phyloP scores from a whole-genome alignment of 306 rosid species.

The Sicyos baderoa region DNA sequence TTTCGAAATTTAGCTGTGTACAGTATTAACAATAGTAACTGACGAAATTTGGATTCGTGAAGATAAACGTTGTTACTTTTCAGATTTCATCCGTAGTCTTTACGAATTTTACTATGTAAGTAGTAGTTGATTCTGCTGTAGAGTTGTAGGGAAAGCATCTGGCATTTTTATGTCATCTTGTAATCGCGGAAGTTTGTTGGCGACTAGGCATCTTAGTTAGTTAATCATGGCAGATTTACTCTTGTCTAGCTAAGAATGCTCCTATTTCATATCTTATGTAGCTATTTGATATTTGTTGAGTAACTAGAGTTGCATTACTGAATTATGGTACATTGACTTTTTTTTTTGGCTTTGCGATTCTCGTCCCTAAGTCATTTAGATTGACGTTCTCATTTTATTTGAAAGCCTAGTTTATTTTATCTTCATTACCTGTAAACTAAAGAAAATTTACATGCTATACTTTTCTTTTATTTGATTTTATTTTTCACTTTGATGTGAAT shows the following conservation, averaged over 20 bases:
- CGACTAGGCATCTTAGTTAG: background rate
- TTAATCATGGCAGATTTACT: background rate
- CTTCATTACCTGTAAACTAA: background rate
- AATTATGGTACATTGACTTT: background rate
- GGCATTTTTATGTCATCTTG: background rate
- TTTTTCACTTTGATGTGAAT: conserved; percentile 20
- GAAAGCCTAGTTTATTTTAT: background rate
- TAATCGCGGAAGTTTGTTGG: background rate
- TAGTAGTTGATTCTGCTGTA: background rate
- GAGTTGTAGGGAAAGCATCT: background rate
- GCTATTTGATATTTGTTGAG: background rate
- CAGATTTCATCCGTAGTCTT: background rate
- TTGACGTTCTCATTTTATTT: background rate
- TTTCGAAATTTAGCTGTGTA: background rate
- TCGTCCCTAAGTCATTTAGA: background rate
- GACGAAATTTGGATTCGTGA: conserved; percentile 1
- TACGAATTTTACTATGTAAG: background rate
- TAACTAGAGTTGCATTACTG: background rate
- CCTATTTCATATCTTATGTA: background rate
- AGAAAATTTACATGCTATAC: background rate
- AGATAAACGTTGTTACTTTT: background rate
- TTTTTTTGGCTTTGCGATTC: background rate
- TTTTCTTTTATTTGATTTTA: conserved; percentile 13
- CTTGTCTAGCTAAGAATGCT: background rate
- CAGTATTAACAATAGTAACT: background rate